These are phyloP conservation scores for Tetrapisispora phaffii DNA, from an alignment of 805 yeast genomes.

Conservation along the genomic window DNA sequence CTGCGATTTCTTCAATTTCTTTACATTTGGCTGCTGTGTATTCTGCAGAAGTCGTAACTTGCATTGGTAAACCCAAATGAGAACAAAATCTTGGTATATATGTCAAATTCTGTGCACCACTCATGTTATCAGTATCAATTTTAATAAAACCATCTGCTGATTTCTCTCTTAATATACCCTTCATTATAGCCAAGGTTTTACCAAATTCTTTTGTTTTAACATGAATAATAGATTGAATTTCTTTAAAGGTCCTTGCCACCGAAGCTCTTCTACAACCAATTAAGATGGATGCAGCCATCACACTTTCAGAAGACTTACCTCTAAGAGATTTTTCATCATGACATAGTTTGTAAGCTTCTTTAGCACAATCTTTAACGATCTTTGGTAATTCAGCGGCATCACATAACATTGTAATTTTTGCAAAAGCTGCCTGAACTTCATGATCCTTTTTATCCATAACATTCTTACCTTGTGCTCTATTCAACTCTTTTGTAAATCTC, in stretches of 20 bases:
- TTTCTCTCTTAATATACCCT: slow-evolving; percentile 47
- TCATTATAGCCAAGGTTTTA: slow-evolving; percentile 77
- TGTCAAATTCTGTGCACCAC: slow-evolving; percentile 86
- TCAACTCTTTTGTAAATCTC: slow-evolving; percentile 80
- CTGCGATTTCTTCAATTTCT: slow-evolving; percentile 88
- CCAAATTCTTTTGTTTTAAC: slow-evolving; percentile 94
- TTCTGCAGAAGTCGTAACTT: slow-evolving; percentile 86
- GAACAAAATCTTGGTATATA: slow-evolving; percentile 94
- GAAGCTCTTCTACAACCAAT: slow-evolving; percentile 91
- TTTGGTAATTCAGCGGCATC: slow-evolving; percentile 92
- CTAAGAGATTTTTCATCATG: slow-evolving; percentile 77
- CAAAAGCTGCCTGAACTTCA: slow-evolving; percentile 78
- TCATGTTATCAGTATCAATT: slow-evolving; percentile 37
- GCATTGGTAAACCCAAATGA: slow-evolving; percentile 76
- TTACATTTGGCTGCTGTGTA: slow-evolving; percentile 82
- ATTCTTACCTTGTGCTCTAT: slow-evolving; percentile 78
- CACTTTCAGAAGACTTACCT: slow-evolving; percentile 86
- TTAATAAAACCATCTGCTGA: slow-evolving; percentile 30
- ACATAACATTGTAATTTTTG: slow-evolving; percentile 89
- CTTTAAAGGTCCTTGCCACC: slow-evolving; percentile 91
- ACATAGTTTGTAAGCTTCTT: slow-evolving; percentile 87
- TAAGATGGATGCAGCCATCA: slow-evolving; percentile 93
- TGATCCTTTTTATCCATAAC: slow-evolving; percentile 81
- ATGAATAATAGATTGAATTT: slow-evolving; percentile 87
- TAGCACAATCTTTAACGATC: slow-evolving; percentile 94